These are phyloP conservation scores for Tricholoma hemisulphureum DNA, from an alignment of 768 basidiomycete genomes.

Conservation along the genomic window DNA sequence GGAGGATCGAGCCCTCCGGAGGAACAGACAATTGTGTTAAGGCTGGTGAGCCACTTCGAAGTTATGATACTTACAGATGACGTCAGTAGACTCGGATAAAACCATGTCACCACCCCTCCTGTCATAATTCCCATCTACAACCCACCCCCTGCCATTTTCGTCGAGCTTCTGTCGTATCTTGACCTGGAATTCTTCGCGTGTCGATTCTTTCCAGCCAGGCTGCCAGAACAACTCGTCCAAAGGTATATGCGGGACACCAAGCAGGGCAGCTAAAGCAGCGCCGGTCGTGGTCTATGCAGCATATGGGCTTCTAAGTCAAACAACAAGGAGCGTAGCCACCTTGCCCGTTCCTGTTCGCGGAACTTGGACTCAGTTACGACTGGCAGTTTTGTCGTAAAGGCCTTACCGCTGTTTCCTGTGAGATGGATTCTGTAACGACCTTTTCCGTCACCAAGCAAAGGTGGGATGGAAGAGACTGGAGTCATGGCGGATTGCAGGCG, in stretches of 20 bases:
- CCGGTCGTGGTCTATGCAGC: slow-evolving; percentile 38
- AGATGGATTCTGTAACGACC: not conserved
- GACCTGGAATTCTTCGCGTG: slow-evolving; percentile 29
- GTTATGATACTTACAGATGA: slow-evolving; percentile 45
- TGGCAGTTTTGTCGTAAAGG: too few relatives aligned
- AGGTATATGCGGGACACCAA: slow-evolving; percentile 45
- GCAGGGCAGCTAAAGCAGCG: too few relatives aligned
- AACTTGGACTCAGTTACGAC: too few relatives aligned
- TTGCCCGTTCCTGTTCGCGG: not conserved
- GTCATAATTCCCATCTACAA: slow-evolving; percentile 50
- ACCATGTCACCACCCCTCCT: slow-evolving; percentile 31
- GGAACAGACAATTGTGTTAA: not conserved
- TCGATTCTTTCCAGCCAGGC: slow-evolving; percentile 45
- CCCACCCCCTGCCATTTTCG: slow-evolving; percentile 43
- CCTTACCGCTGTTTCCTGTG: slow-evolving; percentile 6
- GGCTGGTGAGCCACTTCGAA: not conserved
- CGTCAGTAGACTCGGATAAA: slow-evolving; percentile 43
- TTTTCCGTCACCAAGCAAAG: slow-evolving; percentile 4
- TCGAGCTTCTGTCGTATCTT: slow-evolving; percentile 30
- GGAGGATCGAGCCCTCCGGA: slow-evolving; percentile 67
- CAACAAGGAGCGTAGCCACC: not conserved
- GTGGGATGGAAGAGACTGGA: slow-evolving; percentile 2
- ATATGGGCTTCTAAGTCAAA: not conserved
- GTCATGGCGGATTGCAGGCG: not conserved
- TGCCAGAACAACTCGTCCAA: slow-evolving; percentile 50